phyloP scores from a whole-genome alignment of 176 grass and related monocot genomes.

The Bolboschoenus planiculmis region DNA sequence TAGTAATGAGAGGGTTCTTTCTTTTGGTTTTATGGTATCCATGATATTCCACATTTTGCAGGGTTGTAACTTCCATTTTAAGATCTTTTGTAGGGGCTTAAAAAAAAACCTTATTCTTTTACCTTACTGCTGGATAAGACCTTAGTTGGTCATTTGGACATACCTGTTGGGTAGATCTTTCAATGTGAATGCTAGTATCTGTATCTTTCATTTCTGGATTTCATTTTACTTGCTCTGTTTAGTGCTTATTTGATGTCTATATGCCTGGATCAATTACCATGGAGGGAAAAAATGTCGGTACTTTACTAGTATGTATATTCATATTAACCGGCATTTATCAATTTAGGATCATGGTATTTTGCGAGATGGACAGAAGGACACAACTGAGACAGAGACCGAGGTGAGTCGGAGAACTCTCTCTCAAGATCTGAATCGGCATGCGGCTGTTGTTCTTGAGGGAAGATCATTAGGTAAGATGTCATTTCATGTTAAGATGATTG shows the following conservation, averaged over 20 bases:
- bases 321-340: not conserved
- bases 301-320: not conserved
- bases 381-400: slow-evolving; percentile 56
- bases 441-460: slow-evolving; percentile 95
- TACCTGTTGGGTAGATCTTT: slow-evolving; percentile 11
- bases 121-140: not conserved
- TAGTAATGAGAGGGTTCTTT: not conserved
- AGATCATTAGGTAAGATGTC: slow-evolving; percentile 58
- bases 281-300: not conserved
- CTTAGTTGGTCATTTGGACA: not conserved
- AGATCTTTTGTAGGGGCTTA: not conserved
- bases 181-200: not conserved
- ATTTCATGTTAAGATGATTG: slow-evolving; percentile 2
- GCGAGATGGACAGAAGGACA: slow-evolving; percentile 74
- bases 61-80: not conserved
- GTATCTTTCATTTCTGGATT: not conserved
- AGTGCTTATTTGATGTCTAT: not conserved
- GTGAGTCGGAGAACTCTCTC: slow-evolving; percentile 61
- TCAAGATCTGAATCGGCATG: slow-evolving; percentile 93
- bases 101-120: not conserved
- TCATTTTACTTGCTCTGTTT: not conserved
- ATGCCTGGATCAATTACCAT: not conserved
- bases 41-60: not conserved
- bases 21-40: not conserved
- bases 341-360: slow-evolving; percentile 87